Conservation (phyloP, 2,329 filamentous ascomycete genomes). For the Verticillium tricorpus region DNA sequence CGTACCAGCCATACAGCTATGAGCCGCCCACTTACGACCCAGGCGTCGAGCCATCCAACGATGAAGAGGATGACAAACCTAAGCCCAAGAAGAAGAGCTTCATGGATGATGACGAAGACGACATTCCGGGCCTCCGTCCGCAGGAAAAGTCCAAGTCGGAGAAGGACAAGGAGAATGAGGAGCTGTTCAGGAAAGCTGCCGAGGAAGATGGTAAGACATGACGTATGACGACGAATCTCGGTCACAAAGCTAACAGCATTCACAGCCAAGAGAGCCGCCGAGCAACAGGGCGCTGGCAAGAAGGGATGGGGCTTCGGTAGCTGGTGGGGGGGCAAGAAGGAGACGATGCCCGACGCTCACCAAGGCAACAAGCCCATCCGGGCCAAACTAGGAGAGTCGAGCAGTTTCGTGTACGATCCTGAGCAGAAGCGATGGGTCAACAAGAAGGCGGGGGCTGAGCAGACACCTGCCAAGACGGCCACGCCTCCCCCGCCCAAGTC, state of each 20-base stretch:
- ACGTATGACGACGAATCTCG: neutral
- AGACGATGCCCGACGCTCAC: conserved; percentile 38
- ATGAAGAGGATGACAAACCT: conserved; percentile 45
- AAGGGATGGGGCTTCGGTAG: conserved; percentile 77
- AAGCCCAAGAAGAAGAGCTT: conserved; percentile 71
- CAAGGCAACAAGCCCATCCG: conserved; percentile 64
- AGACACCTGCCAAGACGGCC: conserved; percentile 52
- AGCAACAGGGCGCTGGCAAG: conserved; percentile 41
- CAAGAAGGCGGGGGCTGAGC: conserved; percentile 76
- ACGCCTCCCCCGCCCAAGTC: conserved; percentile 77
- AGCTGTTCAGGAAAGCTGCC: conserved; percentile 79
- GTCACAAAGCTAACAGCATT: conserved; percentile 12
- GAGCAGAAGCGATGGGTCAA: conserved; percentile 99
- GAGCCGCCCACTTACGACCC: conserved; percentile 56
- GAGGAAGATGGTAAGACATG: conserved; percentile 62
- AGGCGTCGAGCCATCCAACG: conserved; percentile 32
- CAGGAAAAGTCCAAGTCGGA: conserved; percentile 58
- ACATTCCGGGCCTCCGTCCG: conserved; percentile 46
- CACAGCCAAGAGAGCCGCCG: conserved; percentile 56
- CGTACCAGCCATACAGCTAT: conserved; percentile 55
- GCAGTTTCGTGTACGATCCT: conserved; percentile 88
- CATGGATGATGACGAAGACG: conserved; percentile 79
- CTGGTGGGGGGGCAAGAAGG: conserved; percentile 77
- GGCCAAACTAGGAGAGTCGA: conserved; percentile 92
- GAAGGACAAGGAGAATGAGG: conserved; percentile 75